Evolutionary conservation across 805 yeast species (phyloP), one percentile per base, ranked within the genome.

Genomic region (Hagleromyces aurorensis): DNA sequence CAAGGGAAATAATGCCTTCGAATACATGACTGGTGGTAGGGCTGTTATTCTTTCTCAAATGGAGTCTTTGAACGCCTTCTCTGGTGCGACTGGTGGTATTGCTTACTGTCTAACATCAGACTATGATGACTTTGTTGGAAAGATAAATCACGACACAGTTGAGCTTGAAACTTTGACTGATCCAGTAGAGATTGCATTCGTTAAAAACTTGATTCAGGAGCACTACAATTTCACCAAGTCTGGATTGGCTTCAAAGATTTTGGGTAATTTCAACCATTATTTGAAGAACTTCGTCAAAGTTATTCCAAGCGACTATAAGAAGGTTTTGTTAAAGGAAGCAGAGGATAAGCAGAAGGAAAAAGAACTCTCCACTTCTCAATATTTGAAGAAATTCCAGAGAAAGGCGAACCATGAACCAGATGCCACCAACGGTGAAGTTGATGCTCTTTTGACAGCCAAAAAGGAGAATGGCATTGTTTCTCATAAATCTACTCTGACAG

Each of bases 21-120:
- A 89, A 64, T 89, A 89, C 65, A 89, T 89, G 98, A 87, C 97
- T 46, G 97, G 98, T 59, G 98, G 98, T 57, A 76, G 97, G 50
- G 95, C 91, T 39, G 85, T 89, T 53, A 86, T 89, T 27, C 71
- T 89, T 45, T 95, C 96, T 26, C 64, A 76, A 36, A 83, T 95
- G 48, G 96, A 95, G 36, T 75, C 96, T 41, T 79, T 86, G 57
- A 96, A 83, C 38, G 69, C 69, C 4, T 63, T 77, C 37, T 95
- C 98, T 33, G 98, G 98, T 68, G 91, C 91, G 81, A 87, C 96
- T 48, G 98, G 98, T 63, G 98, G 98, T 75, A 89, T 91, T 59
- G 94, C 96, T 10, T 89, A 89, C 54, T 96, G 93, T 37, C 69
- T 89, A 48, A 94, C 87, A 49, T 82, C 89, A 67, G 96, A 91